Evolutionary conservation across 2,329 filamentous ascomycete species (phyloP).

Genomic region (Aphanocladium album): DNA sequence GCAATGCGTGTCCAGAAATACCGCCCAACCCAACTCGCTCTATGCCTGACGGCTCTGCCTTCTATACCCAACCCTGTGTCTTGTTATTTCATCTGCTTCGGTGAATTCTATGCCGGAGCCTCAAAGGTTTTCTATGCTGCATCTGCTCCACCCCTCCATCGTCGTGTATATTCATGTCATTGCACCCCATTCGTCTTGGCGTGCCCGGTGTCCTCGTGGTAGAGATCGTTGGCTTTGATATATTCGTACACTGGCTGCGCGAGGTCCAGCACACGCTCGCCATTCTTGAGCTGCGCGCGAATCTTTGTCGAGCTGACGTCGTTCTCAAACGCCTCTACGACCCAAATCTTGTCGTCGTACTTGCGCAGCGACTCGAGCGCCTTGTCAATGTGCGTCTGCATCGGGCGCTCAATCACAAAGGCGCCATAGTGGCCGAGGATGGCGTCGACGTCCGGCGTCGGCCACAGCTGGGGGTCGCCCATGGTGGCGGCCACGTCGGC

Average conservation of each 20-base stretch:
- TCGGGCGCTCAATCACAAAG: constrained; percentile 71
- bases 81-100: neutral
- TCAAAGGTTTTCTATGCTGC: neutral
- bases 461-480: constrained; percentile 69
- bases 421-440: constrained; percentile 75
- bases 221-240: constrained; percentile 59
- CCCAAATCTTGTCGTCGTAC: constrained; percentile 75
- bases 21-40: neutral
- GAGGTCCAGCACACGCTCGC: constrained; percentile 71
- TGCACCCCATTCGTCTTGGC: constrained; percentile 9
- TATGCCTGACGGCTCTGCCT: neutral
- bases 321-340: constrained; percentile 81
- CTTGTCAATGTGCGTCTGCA: constrained; percentile 76
- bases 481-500: constrained; percentile 66
- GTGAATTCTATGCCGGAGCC: neutral
- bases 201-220: constrained; percentile 30
- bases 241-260: constrained; percentile 67
- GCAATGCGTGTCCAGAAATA: constrained; percentile 5
- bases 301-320: constrained; percentile 76
- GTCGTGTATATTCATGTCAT: neutral
- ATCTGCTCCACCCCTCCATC: neutral
- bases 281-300: constrained; percentile 66
- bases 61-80: neutral
- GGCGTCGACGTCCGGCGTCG: constrained; percentile 71
- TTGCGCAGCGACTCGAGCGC: constrained; percentile 69